These are phyloP conservation scores for Aspergillus sclerotioniger DNA, from an alignment of 495 filamentous ascomycete genomes.

Conservation along the genomic window DNA sequence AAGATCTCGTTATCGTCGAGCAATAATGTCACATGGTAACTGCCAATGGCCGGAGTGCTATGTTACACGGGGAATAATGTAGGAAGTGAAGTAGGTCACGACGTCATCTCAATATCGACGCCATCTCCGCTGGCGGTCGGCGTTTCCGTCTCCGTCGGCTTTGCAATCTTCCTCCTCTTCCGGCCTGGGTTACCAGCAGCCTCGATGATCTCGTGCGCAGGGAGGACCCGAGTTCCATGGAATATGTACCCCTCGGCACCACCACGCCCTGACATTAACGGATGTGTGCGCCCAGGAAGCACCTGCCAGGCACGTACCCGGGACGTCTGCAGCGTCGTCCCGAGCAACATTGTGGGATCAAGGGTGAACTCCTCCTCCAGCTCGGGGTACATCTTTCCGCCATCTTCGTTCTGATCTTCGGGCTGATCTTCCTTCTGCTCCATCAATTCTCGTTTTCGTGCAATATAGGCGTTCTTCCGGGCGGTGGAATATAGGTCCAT, in stretches of 20 bases:
- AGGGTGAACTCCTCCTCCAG: constrained; percentile 72
- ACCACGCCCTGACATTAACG: constrained; percentile 82
- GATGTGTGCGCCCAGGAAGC: constrained; percentile 87
- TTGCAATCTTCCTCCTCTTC: constrained; percentile 40
- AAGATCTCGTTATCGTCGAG: neutral
- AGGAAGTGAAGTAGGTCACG: constrained; percentile 13
- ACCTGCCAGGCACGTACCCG: constrained; percentile 82
- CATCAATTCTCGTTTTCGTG: constrained; percentile 34
- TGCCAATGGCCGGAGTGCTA: neutral
- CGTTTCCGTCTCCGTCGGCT: constrained; percentile 22
- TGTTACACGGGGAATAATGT: constrained; percentile 3
- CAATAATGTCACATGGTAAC: neutral
- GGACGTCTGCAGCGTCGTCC: constrained; percentile 74
- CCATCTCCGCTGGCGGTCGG: constrained; percentile 22
- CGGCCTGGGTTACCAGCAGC: constrained; percentile 77
- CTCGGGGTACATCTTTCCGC: constrained; percentile 36
- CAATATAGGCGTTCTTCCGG: constrained; percentile 70
- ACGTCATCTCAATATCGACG: constrained; percentile 35
- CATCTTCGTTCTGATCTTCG: constrained; percentile 14
- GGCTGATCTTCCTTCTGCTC: constrained; percentile 22
- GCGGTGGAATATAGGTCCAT: constrained; percentile 77
- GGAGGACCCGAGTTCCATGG: constrained; percentile 75
- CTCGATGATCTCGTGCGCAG: constrained; percentile 71
- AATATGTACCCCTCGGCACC: constrained; percentile 92
- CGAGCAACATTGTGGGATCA: constrained; percentile 79